phyloP scores from a whole-genome alignment of 148 eudicot species.

The Camellia granthamiana region DNA sequence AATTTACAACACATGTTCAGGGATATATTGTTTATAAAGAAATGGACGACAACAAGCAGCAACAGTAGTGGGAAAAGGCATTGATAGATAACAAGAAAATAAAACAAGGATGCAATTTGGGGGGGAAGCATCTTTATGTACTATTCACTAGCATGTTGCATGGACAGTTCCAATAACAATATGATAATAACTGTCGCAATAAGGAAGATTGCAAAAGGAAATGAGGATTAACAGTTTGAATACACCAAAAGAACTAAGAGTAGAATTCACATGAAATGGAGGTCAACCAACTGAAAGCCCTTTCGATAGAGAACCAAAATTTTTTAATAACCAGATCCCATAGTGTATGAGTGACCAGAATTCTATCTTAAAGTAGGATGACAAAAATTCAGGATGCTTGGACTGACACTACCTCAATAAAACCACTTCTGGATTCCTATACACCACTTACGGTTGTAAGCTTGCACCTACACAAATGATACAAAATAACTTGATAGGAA shows the following conservation, averaged over 20 bases:
- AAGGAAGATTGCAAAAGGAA: neutral
- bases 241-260: neutral
- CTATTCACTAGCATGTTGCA: neutral
- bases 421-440: neutral
- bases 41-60: neutral
- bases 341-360: neutral
- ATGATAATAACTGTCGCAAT: neutral
- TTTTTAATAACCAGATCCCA: neutral
- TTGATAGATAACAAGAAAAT: neutral
- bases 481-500: slow-evolving; percentile 4
- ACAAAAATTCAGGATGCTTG: neutral
- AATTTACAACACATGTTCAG: neutral
- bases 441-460: neutral
- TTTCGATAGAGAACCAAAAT: neutral
- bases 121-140: neutral
- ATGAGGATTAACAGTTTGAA: neutral
- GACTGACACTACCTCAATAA: neutral
- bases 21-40: neutral
- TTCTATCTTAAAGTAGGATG: neutral
- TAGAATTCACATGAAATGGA: neutral
- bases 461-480: neutral
- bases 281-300: neutral
- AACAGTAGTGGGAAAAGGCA: neutral
- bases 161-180: too few species aligned
- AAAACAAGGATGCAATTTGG: neutral